Base-by-base conservation (phyloP, 371 early-diverging fungal species). In the Lichtheimia ramosa region DNA sequence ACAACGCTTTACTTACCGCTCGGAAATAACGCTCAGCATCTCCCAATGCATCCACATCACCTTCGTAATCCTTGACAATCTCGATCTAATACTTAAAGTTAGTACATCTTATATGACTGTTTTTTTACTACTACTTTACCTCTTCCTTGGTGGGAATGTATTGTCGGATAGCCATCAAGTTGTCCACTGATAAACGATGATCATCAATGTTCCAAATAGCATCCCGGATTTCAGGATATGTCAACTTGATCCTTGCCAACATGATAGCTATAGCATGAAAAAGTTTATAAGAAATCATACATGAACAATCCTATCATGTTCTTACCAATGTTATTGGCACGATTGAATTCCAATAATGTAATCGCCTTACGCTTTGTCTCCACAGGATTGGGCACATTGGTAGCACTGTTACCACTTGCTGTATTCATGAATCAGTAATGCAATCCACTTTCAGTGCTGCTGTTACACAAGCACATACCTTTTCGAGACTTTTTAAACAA, bases 161-260 rank as follows among this genome's bases (percentile, higher is more conserved):
- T 53, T 84, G 84, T 55, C 82, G 69, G 25, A 88, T 70, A 1
- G 84, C 77, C 54, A 73, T 70, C 43, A 88, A 56, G 58, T 86
- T 83, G 24, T 85, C 86, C 15, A 83, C 62, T 2, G 78, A 73
- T 41, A 88, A 68, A 15, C 70, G 69, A 10, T 82, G 62, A 41
- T 88, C 88, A 61, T 88, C 84, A 63, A 88, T 84, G 46, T 84
- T 79, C 64, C 89, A 76, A 48, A 90, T 79, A 14, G 91, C 85
- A 25, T 82, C 76, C 7, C 84, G 80, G 43, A 90, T 86, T 59
- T 88, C 88, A 7, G 84, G 71, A 56, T 85, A 89, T 6, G 87
- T 65, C 5, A 82, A 54, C 67, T 83, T 88, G 66, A 91, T 83
- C 7, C 86, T 77, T 7, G 88, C 88, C 56, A 91, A 63, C 88